Percentiles rank a stretch among this genome's conserved stretches.
Conservation (phyloP, 1,139 yeast genomes). For the Yamadazyma sp. region DNA sequence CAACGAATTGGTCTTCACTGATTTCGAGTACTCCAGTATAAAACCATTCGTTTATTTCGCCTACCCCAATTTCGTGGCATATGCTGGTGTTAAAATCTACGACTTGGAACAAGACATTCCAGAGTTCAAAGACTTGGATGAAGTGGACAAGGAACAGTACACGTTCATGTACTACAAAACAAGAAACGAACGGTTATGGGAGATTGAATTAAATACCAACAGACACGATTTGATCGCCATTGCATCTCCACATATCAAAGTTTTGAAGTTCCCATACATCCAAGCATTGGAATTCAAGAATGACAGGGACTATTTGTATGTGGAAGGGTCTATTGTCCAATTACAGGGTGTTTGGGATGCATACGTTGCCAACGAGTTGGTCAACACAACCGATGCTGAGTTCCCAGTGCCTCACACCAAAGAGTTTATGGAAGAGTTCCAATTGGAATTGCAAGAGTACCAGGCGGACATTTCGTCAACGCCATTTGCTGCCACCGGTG, state of each 20-base stretch:
- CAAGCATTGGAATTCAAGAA: slow-evolving; percentile 65
- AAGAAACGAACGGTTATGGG: slow-evolving; percentile 90
- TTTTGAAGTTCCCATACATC: slow-evolving; percentile 63
- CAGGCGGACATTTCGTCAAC: slow-evolving; percentile 65
- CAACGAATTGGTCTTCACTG: slow-evolving; percentile 55
- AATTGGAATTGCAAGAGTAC: slow-evolving; percentile 59
- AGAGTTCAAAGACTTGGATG: slow-evolving; percentile 64
- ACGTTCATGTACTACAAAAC: slow-evolving; percentile 86
- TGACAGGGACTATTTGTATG: slow-evolving; percentile 62
- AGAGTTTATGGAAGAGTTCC: slow-evolving; percentile 56
- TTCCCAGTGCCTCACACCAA: slow-evolving; percentile 63
- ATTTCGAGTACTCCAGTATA: slow-evolving; percentile 76
- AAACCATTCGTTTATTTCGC: slow-evolving; percentile 79
- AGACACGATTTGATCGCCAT: slow-evolving; percentile 71
- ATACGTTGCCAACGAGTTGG: slow-evolving; percentile 63
- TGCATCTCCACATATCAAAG: slow-evolving; percentile 73
- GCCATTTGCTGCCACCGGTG: slow-evolving; percentile 89
- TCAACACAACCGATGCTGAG: slow-evolving; percentile 35
- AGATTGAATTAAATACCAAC: slow-evolving; percentile 64
- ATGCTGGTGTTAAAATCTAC: slow-evolving; percentile 85
- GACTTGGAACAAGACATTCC: slow-evolving; percentile 73
- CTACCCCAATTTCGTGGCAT: slow-evolving; percentile 81
- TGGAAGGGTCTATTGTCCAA: slow-evolving; percentile 70
- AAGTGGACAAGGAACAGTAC: slow-evolving; percentile 74
- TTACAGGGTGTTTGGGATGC: slow-evolving; percentile 75